Base-by-base conservation (phyloP, 1,139 yeast species). In the Taphrina deformans region DNA sequence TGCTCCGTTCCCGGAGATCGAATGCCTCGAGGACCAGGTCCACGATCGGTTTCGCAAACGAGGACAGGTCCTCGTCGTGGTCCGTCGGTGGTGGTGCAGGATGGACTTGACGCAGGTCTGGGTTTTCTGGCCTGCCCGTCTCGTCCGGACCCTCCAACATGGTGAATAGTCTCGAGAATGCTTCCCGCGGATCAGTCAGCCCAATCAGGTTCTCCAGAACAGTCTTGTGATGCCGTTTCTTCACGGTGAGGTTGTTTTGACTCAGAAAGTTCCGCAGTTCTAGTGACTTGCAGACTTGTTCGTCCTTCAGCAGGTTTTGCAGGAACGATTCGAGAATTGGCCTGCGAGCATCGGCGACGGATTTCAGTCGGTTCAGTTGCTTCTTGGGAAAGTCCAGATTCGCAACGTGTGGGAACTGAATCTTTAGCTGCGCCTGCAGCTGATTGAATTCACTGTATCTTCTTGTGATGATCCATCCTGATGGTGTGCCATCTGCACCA, bases 401-500 rank as follows among this genome's bases (percentile, higher is more conserved):
- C 1, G 77, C 75, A 6, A 88, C 85, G 56, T 76, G 77, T 0
- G 85, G 80, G 70, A 86, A 87, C 58, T 77, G 78, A 2, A 75
- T 74, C 66, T 81, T 83, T 68, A 92, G 76, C 69, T 88, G 86
- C 69, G 83, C 85, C 71, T 91, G 86, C 35, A 92, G 78, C 68
- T 82, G 83, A 75, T 81, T 85, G 74, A 92, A 92, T 72, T 92
- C 97, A 71, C 89, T 88, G 72, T 85, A 92, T 66, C 98, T 78
- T 70, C 97, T 78, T 0, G 96, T 95, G 35, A 91, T 89, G 60
- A 89, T 85, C 97, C 97, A 92, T 0, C 92, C 90, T 0, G 93
- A 90, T 7, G 83, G 79, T 6, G 81, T 5, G 77, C 78, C 44
- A 21, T 40, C 61, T 23, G 60, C 18, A 9, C 40, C 53, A 6